Base-by-base conservation (phyloP, 805 yeast species). In the Hanseniaspora guilliermondii region DNA sequence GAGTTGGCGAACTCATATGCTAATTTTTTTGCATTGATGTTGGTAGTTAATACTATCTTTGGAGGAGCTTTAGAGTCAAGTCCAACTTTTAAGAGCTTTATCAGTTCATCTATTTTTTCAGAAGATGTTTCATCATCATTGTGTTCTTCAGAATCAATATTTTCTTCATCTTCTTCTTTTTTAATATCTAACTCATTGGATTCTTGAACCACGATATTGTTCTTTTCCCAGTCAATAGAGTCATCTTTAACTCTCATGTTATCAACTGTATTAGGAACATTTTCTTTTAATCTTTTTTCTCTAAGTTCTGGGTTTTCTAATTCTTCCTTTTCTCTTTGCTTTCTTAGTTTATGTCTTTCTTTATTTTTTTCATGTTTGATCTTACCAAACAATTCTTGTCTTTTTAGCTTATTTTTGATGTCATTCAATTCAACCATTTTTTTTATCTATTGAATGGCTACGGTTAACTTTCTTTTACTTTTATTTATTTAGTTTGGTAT, bases 1-100 rank as follows among this genome's bases (percentile, higher is more conserved):
- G 84, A 75, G 58, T 89, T 93, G 8, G 96, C 89, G 71, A 93
- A 88, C 63, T 85, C 89, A 66, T 87, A 89, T 0, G 96, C 97
- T 39, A 78, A 77, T 64, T 85, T 86, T 62, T 80, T 82, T 16
- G 97, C 96, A 61, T 80, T 75, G 39, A 86, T 86, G 68, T 82
- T 87, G 7, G 98, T 93, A 7, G 98, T 93, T 53, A 93, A 71
- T 55, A 93, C 73, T 46, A 93, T 85, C 67, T 93, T 93, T 46
- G 98, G 97, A 50, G 82, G 80, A 58, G 73, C 85, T 57, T 81
- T 81, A 32, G 81, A 80, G 35, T 61, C 63, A 37, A 54, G 40
- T 2, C 56, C 56, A 4, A 39, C 27, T n/a, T 36, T 59, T 76
- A 36, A 63, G 73, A 7, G 72, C 76, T 47, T 74, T 77, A 6